Evolutionary conservation across 2,329 filamentous ascomycete species (phyloP).

Genomic region (Fusarium pseudonygamai): DNA sequence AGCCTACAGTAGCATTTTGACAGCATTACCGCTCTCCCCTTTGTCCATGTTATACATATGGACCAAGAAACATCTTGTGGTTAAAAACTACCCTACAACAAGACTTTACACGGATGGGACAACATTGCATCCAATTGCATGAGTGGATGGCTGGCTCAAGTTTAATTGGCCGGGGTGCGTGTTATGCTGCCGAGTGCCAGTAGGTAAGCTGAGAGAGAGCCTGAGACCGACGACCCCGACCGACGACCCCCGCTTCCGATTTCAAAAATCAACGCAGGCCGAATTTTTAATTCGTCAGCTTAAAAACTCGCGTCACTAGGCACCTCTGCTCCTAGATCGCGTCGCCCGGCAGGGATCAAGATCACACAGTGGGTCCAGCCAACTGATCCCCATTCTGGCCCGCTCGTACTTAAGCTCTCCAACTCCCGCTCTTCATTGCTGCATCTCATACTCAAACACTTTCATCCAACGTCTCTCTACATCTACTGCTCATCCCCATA

Average conservation of each 20-base stretch:
- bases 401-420: constrained; percentile 52
- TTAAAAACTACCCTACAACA: constrained; percentile 7
- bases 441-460: constrained; percentile 21
- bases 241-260: constrained; percentile 17
- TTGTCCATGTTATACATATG: neutral
- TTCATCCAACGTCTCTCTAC: constrained; percentile 24
- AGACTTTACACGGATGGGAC: neutral
- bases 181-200: neutral
- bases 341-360: constrained; percentile 36
- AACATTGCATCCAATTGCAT: neutral
- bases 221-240: neutral
- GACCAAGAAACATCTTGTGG: neutral
- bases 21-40: neutral
- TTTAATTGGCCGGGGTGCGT: neutral
- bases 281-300: constrained; percentile 35
- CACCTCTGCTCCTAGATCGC: constrained; percentile 25
- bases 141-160: neutral
- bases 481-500: constrained; percentile 12
- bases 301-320: constrained; percentile 25
- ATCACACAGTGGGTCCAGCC: constrained; percentile 32
- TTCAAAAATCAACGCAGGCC: constrained; percentile 18
- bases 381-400: constrained; percentile 52
- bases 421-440: constrained; percentile 40
- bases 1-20: neutral
- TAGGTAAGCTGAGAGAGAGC: neutral